Evolutionary conservation across 2,329 filamentous ascomycete genomes (phyloP).

Genomic region (Arthrobotrys pseudoclavata): DNA sequence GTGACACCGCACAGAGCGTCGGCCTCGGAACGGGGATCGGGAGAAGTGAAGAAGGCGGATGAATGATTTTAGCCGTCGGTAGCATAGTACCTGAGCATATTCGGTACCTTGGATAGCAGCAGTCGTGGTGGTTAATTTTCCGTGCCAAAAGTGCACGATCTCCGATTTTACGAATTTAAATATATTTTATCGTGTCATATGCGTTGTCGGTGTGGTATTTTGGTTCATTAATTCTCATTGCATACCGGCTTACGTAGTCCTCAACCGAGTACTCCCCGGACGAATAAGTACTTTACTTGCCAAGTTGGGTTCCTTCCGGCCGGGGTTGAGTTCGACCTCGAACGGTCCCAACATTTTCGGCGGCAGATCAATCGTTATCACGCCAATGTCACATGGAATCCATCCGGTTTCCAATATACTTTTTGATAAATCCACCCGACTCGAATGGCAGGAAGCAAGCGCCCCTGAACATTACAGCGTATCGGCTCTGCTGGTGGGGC

Average conservation of each 20-base stretch:
- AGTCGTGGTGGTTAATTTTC: neutral
- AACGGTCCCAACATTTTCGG: conserved; percentile 43
- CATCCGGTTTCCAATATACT: neutral
- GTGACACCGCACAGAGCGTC: conserved; percentile 19
- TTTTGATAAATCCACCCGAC: neutral
- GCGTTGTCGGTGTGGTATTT: conserved; percentile 1
- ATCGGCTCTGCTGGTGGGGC: no score
- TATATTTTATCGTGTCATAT: neutral
- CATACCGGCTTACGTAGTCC: no score
- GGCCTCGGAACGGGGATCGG: conserved; percentile 36
- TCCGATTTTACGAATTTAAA: no score
- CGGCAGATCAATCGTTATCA: conserved; percentile 13
- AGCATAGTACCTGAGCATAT: neutral
- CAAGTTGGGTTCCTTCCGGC: conserved; percentile 14
- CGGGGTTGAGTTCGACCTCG: conserved; percentile 1
- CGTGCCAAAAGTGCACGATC: neutral
- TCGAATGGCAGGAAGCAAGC: conserved; percentile 4
- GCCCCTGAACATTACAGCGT: neutral
- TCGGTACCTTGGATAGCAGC: neutral
- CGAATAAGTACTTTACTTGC: no score
- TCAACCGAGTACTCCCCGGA: no score
- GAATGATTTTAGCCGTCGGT: conserved; percentile 1
- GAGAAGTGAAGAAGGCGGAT: conserved; percentile 69
- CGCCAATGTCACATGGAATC: conserved; percentile 30
- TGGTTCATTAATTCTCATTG: no score